Base-by-base conservation (phyloP, 257 asterid genomes). In the Linaria vulgaris region DNA sequence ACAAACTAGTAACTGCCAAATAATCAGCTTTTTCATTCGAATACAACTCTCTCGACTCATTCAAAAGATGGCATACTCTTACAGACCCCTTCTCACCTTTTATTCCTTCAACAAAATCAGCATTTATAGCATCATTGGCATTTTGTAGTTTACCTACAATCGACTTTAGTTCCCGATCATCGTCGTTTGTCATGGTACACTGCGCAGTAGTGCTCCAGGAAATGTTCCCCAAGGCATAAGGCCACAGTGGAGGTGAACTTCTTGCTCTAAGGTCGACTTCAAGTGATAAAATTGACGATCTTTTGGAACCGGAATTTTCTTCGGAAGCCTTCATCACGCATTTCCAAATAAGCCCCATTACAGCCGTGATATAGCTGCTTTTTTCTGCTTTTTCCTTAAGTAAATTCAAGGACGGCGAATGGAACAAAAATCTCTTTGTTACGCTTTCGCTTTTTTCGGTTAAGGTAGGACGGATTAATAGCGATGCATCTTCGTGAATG, bases 271-370 rank as follows among this genome's bases (percentile, higher is more conserved):
- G 6, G 30, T 49, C 25, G 12, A 49, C 56, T 2, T 49, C 56
- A 49, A 21, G 23, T 10, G 56, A 1, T 49, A 49, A 49, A 49
- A 49, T 14, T 1, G 25, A 49, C 6, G 48, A 17, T 15, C 16
- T 43, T 17, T 43, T 43, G n/a, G 14, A 43, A 43, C 48, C 48
- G 2, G 56, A 49, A 10, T 49, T 49, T 12, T 49, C 12, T 19
- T 49, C 27, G 1, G 25, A 19, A 49, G 56, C 56, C 12, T 3
- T 20, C 25, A 49, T 49, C 1, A 11, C 24, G 20, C 56, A 49
- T 49, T 49, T 49, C 56, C 56, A 49, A 17, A 49, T 49, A 19
- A 49, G 56, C 25, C 25, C 56, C 1, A 30, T 49, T 30, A 49
- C 56, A 49, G 10, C 14, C 56, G 20, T 49, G 14, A 9, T 2